These are phyloP conservation scores for Myriangium duriaei DNA, from an alignment of 2,329 filamentous ascomycete genomes.

Conservation along the genomic window DNA sequence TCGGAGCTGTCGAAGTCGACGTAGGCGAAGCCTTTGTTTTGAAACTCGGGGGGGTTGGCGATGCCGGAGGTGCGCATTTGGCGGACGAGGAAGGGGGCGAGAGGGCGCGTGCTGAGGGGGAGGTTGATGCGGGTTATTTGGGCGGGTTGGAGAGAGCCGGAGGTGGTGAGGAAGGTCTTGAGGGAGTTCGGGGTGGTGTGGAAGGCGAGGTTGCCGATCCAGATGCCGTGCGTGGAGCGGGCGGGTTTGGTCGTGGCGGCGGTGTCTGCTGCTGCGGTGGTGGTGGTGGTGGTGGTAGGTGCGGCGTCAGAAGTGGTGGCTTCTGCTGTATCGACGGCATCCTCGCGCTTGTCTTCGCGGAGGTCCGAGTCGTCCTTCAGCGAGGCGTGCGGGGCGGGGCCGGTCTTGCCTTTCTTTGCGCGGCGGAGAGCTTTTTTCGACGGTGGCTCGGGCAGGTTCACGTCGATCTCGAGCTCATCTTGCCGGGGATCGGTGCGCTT, in stretches of 20 bases:
- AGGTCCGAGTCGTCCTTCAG: conserved; percentile 9
- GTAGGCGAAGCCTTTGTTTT: conserved; percentile 93
- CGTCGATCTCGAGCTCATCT: conserved; percentile 77
- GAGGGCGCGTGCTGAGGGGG: conserved; percentile 43
- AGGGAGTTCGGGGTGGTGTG: conserved; percentile 61
- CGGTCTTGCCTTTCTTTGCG: conserved; percentile 56
- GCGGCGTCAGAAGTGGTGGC: conserved; percentile 3
- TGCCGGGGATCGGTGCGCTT: conserved; percentile 44
- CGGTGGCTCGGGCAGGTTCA: conserved; percentile 78
- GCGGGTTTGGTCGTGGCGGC: conserved; percentile 19
- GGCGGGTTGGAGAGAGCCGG: conserved; percentile 45
- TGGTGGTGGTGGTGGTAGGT: conserved; percentile 6
- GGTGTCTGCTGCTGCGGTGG: conserved; percentile 14
- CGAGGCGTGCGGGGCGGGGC: conserved; percentile 14
- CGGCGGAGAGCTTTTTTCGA: conserved; percentile 88
- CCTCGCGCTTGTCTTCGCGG: conserved; percentile 14
- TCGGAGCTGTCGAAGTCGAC: conserved; percentile 68
- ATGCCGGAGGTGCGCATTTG: conserved; percentile 23
- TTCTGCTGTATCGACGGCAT: conserved; percentile 21
- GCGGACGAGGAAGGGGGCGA: conserved; percentile 14
- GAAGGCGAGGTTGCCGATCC: conserved; percentile 95
- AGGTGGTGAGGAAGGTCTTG: conserved; percentile 64
- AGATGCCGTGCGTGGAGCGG: conserved; percentile 74
- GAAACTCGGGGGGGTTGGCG: conserved; percentile 30
- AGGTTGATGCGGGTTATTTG: conserved; percentile 78